Conservation (phyloP, 2,329 filamentous ascomycete species). For the Verticillium alfalfae region DNA sequence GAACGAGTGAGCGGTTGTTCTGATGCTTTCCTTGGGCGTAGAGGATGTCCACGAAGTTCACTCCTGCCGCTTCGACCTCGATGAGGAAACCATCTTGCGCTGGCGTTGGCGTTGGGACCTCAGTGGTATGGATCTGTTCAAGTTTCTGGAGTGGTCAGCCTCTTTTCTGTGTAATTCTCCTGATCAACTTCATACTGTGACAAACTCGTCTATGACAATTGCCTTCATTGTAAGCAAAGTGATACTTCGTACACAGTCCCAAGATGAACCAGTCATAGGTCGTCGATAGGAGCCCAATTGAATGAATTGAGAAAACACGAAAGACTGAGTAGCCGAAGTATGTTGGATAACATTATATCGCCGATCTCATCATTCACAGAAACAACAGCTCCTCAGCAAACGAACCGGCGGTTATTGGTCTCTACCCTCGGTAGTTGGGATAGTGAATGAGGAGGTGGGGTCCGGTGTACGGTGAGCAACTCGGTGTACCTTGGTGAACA, state of each 20-base stretch:
- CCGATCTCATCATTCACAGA: not conserved
- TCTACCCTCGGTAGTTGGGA: not conserved
- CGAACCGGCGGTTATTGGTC: not conserved
- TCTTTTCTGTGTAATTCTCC: not conserved
- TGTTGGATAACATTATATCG: not conserved
- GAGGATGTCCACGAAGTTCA: slow-evolving; percentile 57
- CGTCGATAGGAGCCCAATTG: too few relatives aligned
- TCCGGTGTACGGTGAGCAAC: not conserved
- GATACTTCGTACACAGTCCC: too few relatives aligned
- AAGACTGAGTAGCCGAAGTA: too few relatives aligned
- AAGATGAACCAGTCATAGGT: too few relatives aligned
- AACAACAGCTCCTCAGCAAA: not conserved
- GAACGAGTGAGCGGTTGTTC: slow-evolving; percentile 50
- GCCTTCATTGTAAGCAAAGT: slow-evolving; percentile 17
- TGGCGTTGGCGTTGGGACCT: slow-evolving; percentile 13
- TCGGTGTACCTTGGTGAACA: too few relatives aligned
- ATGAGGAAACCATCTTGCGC: slow-evolving; percentile 17
- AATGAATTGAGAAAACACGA: too few relatives aligned
- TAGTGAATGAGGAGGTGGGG: not conserved
- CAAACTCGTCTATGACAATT: slow-evolving; percentile 19
- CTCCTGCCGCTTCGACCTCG: slow-evolving; percentile 45
- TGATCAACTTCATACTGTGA: slow-evolving; percentile 6
- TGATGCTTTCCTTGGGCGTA: slow-evolving; percentile 55
- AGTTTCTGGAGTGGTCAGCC: slow-evolving; percentile 8
- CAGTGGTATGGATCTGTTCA: slow-evolving; percentile 16